Conservation (phyloP, 2,329 filamentous ascomycete species). For the Grosmannia serpens region DNA sequence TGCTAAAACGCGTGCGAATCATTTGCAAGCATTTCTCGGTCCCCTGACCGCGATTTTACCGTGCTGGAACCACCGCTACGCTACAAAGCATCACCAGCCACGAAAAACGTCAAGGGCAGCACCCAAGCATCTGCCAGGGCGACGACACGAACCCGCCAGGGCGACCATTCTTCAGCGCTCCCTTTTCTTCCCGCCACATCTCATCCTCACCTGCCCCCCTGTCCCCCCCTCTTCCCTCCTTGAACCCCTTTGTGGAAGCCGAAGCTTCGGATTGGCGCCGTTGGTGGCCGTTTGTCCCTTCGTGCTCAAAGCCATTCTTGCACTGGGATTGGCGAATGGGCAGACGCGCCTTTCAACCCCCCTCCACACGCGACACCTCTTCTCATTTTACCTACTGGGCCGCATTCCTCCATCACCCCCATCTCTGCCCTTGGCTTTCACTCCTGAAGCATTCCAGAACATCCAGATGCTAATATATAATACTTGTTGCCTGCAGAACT, state of each 20-base stretch:
- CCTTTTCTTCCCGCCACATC: background rate
- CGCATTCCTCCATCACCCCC: background rate
- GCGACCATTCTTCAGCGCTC: conserved; percentile 1
- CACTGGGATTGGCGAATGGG: background rate
- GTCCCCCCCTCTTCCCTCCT: background rate
- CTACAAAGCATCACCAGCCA: too few species aligned
- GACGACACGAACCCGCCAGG: too few species aligned
- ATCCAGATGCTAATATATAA: conserved; percentile 13
- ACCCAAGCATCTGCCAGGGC: too few species aligned
- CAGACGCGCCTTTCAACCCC: background rate
- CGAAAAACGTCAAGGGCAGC: background rate
- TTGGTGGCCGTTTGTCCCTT: background rate
- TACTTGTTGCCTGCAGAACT: conserved; percentile 22
- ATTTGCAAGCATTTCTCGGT: background rate
- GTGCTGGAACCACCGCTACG: too few species aligned
- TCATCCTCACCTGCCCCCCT: background rate
- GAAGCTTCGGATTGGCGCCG: background rate
- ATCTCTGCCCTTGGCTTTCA: background rate
- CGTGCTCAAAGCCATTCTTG: background rate
- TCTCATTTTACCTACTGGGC: background rate
- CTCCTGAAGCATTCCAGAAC: background rate
- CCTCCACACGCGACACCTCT: background rate
- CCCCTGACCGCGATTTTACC: too few species aligned
- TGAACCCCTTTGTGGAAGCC: background rate
- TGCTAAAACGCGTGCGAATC: background rate